phyloP scores from a whole-genome alignment of 495 filamentous ascomycete species.

The Pseudevernia furfuracea region DNA sequence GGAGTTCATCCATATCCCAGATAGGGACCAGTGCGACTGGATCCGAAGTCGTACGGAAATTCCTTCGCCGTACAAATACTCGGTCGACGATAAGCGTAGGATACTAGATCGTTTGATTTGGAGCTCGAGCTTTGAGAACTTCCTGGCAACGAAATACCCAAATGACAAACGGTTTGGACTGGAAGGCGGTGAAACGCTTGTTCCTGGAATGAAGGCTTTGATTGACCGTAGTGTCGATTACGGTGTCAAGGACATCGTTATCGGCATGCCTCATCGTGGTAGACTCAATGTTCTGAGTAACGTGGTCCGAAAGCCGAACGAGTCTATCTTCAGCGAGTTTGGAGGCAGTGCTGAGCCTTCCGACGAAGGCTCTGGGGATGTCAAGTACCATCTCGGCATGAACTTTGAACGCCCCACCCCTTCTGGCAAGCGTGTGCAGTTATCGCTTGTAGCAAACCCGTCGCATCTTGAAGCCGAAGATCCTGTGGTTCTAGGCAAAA shows the following conservation, averaged over 20 bases:
- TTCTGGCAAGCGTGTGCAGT: conserved; percentile 95
- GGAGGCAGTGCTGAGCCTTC: conserved; percentile 78
- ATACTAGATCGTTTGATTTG: conserved; percentile 97
- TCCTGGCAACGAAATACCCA: conserved; percentile 93
- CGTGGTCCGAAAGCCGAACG: conserved; percentile 96
- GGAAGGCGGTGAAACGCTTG: conserved; percentile 90
- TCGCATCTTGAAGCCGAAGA: conserved; percentile 98
- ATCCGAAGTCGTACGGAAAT: conserved; percentile 89
- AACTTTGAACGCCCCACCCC: conserved; percentile 98
- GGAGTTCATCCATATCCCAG: conserved; percentile 98
- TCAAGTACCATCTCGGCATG: conserved; percentile 99
- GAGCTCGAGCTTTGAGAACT: conserved; percentile 92
- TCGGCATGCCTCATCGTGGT: conserved; percentile 98
- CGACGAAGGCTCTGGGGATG: conserved; percentile 95
- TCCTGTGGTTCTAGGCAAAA: conserved; percentile 94
- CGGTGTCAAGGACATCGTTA: conserved; percentile 96
- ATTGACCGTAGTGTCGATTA: conserved; percentile 98
- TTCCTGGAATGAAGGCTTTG: conserved; percentile 98
- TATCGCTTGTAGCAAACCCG: conserved; percentile 95
- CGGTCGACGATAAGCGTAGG: conserved; percentile 90
- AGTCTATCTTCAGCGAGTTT: conserved; percentile 99
- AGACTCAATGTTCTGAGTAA: conserved; percentile 97
- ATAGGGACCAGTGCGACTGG: conserved; percentile 97
- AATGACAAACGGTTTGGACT: conserved; percentile 99
- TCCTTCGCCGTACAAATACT: conserved; percentile 89